Conservation (phyloP, 805 yeast species). For the Kuraishia cidri region DNA sequence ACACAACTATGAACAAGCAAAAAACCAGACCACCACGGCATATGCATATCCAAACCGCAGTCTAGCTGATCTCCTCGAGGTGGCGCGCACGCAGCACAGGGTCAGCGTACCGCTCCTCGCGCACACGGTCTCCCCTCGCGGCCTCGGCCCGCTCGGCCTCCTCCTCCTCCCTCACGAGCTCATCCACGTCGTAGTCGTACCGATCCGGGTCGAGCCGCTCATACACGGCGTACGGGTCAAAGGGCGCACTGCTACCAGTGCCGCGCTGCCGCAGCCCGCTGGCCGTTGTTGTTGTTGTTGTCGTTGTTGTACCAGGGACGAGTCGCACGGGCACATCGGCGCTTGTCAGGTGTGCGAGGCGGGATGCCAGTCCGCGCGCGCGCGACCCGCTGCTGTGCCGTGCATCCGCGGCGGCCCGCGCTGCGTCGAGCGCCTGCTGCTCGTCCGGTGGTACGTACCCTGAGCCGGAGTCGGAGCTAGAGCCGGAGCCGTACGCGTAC, state of each 20-base stretch:
- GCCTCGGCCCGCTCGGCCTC: constrained; percentile 12
- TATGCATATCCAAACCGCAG: too few species aligned
- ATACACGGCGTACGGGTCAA: constrained; percentile 1
- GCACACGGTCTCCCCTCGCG: too few species aligned
- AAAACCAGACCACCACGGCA: too few species aligned
- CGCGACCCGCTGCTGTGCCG: constrained; percentile 11
- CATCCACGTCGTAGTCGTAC: constrained; percentile 39
- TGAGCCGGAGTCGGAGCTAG: background rate
- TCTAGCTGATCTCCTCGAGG: too few species aligned
- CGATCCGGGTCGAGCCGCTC: constrained; percentile 24
- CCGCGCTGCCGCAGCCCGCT: constrained; percentile 22
- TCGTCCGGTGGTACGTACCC: constrained; percentile 23
- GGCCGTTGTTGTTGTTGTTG: constrained; percentile 32
- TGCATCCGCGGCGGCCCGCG: constrained; percentile 18
- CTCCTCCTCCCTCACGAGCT: constrained; percentile 27
- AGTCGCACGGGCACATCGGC: too few species aligned
- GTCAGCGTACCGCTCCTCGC: too few species aligned
- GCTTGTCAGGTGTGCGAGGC: background rate
- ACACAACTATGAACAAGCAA: too few species aligned
- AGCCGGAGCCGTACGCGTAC: background rate
- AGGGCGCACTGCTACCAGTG: constrained; percentile 4
- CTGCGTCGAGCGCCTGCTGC: constrained; percentile 1
- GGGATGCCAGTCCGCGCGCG: constrained; percentile 7
- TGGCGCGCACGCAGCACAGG: too few species aligned
- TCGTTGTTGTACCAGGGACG: too few species aligned